A percentile compares a stretch with the other conserved stretches of the same genome.
phyloP scores from a whole-genome alignment of 73 alveolate species.

The Urostyla sp. region DNA sequence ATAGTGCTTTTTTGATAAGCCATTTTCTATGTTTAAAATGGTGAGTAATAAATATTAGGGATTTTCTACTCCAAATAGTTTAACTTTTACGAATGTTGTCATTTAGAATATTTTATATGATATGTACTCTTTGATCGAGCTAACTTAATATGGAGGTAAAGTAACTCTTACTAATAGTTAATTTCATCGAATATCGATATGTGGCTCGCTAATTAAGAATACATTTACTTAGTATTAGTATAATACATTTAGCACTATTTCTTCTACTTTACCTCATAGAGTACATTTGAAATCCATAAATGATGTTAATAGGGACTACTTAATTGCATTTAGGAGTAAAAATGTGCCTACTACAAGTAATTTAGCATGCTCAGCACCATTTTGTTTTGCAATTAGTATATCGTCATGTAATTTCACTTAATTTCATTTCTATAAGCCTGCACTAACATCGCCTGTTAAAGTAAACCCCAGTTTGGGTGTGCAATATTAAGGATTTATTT shows the following conservation, averaged over 20 bases:
- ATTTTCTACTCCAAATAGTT: background rate
- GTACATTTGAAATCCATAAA: too few species aligned
- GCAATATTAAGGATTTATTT: background rate
- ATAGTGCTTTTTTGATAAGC: background rate
- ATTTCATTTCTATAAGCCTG: background rate
- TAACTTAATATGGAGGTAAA: background rate
- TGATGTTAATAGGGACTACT: too few species aligned
- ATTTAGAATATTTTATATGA: conserved; percentile 27
- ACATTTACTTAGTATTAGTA: background rate
- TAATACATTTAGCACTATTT: too few species aligned
- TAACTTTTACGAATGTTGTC: background rate
- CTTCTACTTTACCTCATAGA: too few species aligned
- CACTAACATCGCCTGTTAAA: background rate
- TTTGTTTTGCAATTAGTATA: background rate
- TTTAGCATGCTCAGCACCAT: too few species aligned
- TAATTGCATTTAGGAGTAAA: too few species aligned
- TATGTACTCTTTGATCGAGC: background rate
- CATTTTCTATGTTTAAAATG: conserved; percentile 10
- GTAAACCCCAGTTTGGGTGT: conserved; percentile 1
- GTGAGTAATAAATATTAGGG: background rate
- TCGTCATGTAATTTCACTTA: background rate
- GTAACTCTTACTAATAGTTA: background rate
- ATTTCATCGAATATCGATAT: conserved; percentile 1
- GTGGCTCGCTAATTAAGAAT: conserved; percentile 31
- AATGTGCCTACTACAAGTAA: too few species aligned